Conservation (phyloP, 768 basidiomycete genomes). For the Austroboletus festivus region DNA sequence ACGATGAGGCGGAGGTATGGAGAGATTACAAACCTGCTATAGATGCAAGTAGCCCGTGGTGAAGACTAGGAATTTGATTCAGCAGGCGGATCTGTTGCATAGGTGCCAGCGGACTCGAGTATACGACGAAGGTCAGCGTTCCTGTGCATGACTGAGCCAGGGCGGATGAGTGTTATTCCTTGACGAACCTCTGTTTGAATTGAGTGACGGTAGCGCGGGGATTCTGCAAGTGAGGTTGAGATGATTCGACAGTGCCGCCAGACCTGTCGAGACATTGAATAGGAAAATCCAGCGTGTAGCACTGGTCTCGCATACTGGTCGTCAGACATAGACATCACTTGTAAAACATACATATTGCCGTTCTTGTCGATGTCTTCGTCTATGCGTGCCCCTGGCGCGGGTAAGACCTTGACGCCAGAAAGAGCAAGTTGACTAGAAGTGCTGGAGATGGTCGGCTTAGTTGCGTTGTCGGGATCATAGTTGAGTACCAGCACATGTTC, state of each 20-base stretch:
- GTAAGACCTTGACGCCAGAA: constrained; percentile 61
- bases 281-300: neutral
- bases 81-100: neutral
- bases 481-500: constrained; percentile 77
- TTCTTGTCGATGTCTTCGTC: constrained; percentile 49
- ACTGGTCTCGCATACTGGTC: constrained; percentile 36
- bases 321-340: constrained; percentile 52
- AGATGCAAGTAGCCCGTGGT: too few species aligned
- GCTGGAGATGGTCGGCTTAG: constrained; percentile 49
- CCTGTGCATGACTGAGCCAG: constrained; percentile 30
- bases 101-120: constrained; percentile 46
- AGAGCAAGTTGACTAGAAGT: constrained; percentile 47
- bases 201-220: constrained; percentile 52
- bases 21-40: constrained; percentile 2
- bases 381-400: constrained; percentile 69
- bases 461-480: constrained; percentile 46
- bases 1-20: constrained; percentile 18
- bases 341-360: constrained; percentile 72
- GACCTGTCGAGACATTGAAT: constrained; percentile 6
- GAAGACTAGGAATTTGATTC: too few species aligned
- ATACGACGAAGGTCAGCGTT: constrained; percentile 54
- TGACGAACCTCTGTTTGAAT: constrained; percentile 63
- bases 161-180: neutral
- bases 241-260: constrained; percentile 24
- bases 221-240: constrained; percentile 32